These are phyloP conservation scores for Phycomyces nitens DNA, from an alignment of 192 early-diverging fungal genomes.

Conservation along the genomic window DNA sequence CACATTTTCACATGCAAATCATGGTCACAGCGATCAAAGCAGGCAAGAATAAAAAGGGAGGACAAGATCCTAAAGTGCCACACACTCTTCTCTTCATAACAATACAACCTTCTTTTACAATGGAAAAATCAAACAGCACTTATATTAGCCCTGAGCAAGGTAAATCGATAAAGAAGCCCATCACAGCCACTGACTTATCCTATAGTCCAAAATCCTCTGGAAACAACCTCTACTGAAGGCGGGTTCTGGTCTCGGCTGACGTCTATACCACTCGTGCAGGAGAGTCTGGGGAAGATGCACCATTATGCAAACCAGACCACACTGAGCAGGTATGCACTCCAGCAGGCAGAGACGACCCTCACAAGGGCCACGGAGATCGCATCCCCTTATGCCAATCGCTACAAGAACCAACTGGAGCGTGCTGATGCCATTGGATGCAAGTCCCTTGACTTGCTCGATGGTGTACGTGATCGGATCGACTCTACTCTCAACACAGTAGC, in stretches of 20 bases:
- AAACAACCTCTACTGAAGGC: too few relatives aligned
- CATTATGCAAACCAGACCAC: constrained; percentile 26
- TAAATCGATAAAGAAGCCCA: too few relatives aligned
- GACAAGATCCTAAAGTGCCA: too few relatives aligned
- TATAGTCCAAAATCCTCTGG: too few relatives aligned
- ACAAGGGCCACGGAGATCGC: constrained; percentile 20
- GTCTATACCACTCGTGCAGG: constrained; percentile 32
- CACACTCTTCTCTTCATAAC: too few relatives aligned
- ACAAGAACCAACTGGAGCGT: constrained; percentile 51
- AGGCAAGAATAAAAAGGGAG: too few relatives aligned
- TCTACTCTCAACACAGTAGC: constrained; percentile 48
- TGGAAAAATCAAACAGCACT: too few relatives aligned
- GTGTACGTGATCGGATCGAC: constrained; percentile 44
- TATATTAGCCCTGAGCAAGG: too few relatives aligned
- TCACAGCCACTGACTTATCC: too few relatives aligned
- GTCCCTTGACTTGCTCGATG: constrained; percentile 52
- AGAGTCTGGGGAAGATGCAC: constrained; percentile 19
- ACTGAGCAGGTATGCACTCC: constrained; percentile 28
- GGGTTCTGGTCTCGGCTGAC: constrained; percentile 27
- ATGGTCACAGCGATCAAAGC: too few relatives aligned
- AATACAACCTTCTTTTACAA: too few relatives aligned
- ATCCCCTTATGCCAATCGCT: constrained; percentile 35
- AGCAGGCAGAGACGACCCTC: constrained; percentile 24
- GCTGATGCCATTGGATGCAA: constrained; percentile 61
- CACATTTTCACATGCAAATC: too few relatives aligned